Evolutionary conservation across 2,329 filamentous ascomycete genomes (phyloP), one percentile per base, ranked within the genome.

Genomic region (Decorospora gaudefroyi): DNA sequence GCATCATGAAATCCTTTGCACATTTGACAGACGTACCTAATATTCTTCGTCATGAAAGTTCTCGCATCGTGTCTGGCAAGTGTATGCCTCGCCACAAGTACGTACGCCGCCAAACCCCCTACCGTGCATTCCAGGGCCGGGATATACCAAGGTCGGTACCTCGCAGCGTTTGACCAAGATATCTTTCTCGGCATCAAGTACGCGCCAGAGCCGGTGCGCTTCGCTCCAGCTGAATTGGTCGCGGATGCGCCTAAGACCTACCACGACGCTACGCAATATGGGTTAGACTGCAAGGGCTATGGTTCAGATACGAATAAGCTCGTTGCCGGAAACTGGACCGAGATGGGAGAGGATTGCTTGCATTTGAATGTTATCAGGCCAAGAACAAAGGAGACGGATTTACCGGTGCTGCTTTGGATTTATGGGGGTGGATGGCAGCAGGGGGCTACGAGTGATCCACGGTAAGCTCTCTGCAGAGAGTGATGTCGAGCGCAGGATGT

Each of bases 281-380:
- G 62, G 6, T 9, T 62, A 11, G 62, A 65, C 21, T 65, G 62
- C 38, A 47, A 44, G 0, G 62, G 59, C 2, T 65, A 65, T 45
- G 62, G 62, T 0, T 56, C 53, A 6, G 62, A 65, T 22, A 64
- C 61, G 0, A 59, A 51, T 11, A 35, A 39, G 23, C 47, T 65
- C 9, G 59, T 64, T 13, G 43, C 46, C 7, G 35, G 45, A 4
- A 57, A 57, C 8, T 61, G 44, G 58, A 64, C 62, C 3, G 52
- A 38, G 15, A 19, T 65, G 7, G 59, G 62, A 3, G 64, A 67
- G 51, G 77, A 81, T 40, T 81, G 79, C 43, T 48, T 75, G 4
- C 70, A 69, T 42, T 48, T 74, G 7, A 75, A 74, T 39, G 63
- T 67, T 8, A 27, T 67, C 12, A 59, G 53, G 28, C 62, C 62